Conservation (phyloP, 306 rosid species). For the Sophora flavescens region DNA sequence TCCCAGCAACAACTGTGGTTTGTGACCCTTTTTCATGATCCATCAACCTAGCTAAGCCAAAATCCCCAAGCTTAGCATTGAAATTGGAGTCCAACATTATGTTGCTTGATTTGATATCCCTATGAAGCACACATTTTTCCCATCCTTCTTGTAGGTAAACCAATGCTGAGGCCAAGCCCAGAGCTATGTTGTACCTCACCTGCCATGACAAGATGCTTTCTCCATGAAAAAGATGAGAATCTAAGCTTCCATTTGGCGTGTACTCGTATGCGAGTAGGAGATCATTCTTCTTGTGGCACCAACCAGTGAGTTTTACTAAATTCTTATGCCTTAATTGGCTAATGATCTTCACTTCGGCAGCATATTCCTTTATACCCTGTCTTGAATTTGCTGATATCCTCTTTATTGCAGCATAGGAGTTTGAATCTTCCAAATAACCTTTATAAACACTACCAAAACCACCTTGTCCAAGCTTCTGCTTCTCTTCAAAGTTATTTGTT, state of each 20-base stretch:
- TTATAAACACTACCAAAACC: slow-evolving; percentile 61
- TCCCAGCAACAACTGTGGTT: slow-evolving; percentile 51
- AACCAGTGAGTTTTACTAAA: slow-evolving; percentile 55
- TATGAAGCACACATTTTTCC: slow-evolving; percentile 56
- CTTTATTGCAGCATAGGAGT: slow-evolving; percentile 55
- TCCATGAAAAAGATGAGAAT: slow-evolving; percentile 40
- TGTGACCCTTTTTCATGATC: slow-evolving; percentile 45
- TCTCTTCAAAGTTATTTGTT: slow-evolving; percentile 49
- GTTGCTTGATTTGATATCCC: slow-evolving; percentile 63
- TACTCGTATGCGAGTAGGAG: slow-evolving; percentile 52
- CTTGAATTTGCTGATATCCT: slow-evolving; percentile 44
- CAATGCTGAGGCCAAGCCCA: slow-evolving; percentile 53
- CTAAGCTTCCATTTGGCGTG: slow-evolving; percentile 58
- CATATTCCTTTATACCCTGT: slow-evolving; percentile 54
- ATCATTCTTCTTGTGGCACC: slow-evolving; percentile 53
- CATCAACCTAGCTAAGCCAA: slow-evolving; percentile 59
- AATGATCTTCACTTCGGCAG: slow-evolving; percentile 52
- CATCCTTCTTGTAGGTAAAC: slow-evolving; percentile 56
- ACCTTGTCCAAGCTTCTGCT: slow-evolving; percentile 54
- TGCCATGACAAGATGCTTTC: slow-evolving; percentile 43
- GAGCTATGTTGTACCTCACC: slow-evolving; percentile 46
- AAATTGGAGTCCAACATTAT: slow-evolving; percentile 58
- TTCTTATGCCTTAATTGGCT: slow-evolving; percentile 53
- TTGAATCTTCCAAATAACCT: slow-evolving; percentile 44
- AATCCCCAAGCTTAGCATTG: slow-evolving; percentile 59